A percentile compares a stretch with the other conserved stretches of the same genome.
phyloP scores from a whole-genome alignment of 306 rosid species.

The Myrica gale region DNA sequence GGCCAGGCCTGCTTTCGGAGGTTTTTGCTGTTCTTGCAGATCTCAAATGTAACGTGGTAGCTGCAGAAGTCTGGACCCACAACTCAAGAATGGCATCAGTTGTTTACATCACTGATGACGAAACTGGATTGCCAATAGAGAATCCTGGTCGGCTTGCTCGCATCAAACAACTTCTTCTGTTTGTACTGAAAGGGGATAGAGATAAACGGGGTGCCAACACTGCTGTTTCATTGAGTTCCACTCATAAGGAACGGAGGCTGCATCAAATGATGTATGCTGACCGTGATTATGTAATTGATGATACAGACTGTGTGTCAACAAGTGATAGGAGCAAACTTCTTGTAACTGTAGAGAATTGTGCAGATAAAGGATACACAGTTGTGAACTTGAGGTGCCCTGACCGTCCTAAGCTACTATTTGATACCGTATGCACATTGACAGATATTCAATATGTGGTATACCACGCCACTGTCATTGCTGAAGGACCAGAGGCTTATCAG shows the following conservation, averaged over 20 bases:
- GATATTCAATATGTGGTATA: conserved; percentile 97
- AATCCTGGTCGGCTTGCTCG: conserved; percentile 58
- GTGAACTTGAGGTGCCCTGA: conserved; percentile 91
- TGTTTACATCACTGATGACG: conserved; percentile 72
- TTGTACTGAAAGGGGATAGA: conserved; percentile 76
- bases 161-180: conserved; percentile 72
- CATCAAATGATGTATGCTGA: conserved; percentile 99
- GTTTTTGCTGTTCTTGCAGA: conserved; percentile 91
- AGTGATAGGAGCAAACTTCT: conserved; percentile 56
- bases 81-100: conserved; percentile 97
- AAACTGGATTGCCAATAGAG: conserved; percentile 55
- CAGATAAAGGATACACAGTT: conserved; percentile 85
- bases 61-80: conserved; percentile 99
- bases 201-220: conserved; percentile 85
- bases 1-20: conserved; percentile 96
- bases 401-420: conserved; percentile 82
- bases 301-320: conserved; percentile 43
- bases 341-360: conserved; percentile 70
- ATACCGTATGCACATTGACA: conserved; percentile 82
- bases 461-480: conserved; percentile 85
- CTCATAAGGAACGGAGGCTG: conserved; percentile 95
- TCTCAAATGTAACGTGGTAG: conserved; percentile 93
- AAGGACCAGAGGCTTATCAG: conserved; percentile 96
- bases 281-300: conserved; percentile 72
- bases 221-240: conserved; percentile 83